These are phyloP conservation scores for Neofusicoccum sp. DNA, from an alignment of 2,329 filamentous ascomycete species.

Conservation along the genomic window DNA sequence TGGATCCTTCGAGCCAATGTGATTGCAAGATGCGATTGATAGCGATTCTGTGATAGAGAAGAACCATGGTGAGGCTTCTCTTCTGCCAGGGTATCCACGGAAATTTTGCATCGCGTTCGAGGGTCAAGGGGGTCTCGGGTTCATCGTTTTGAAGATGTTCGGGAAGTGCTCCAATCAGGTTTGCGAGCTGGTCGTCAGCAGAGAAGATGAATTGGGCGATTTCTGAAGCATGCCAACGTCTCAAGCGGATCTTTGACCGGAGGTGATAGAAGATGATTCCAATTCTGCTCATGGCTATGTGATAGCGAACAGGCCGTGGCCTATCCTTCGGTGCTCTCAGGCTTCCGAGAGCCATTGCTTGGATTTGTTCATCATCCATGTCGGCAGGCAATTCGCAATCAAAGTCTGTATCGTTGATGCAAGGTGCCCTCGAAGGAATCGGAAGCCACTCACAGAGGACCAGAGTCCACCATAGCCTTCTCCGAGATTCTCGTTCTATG, in stretches of 20 bases:
- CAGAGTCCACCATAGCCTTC: constrained; percentile 26
- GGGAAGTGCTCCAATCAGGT: constrained; percentile 23
- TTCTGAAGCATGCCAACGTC: constrained; percentile 22
- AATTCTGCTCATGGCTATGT: constrained; percentile 24
- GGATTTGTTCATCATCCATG: constrained; percentile 22
- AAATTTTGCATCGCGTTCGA: constrained; percentile 3
- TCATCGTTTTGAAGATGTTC: constrained; percentile 23
- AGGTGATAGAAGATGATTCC: constrained; percentile 23
- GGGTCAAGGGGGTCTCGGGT: not conserved
- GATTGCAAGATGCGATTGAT: constrained; percentile 24
- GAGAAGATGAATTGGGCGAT: constrained; percentile 24
- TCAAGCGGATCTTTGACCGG: constrained; percentile 22
- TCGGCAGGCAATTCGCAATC: constrained; percentile 23
- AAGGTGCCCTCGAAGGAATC: constrained; percentile 22
- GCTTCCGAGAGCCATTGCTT: not conserved
- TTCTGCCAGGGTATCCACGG: constrained; percentile 24
- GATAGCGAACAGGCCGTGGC: constrained; percentile 24
- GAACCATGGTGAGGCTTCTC: constrained; percentile 24
- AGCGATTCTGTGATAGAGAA: constrained; percentile 25
- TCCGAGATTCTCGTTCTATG: constrained; percentile 22
- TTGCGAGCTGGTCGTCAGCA: constrained; percentile 25
- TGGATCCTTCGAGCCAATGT: constrained; percentile 25
- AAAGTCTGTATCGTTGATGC: constrained; percentile 24
- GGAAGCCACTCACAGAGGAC: constrained; percentile 25
- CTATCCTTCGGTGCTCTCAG: not conserved